Conservation (phyloP, 805 yeast species). For the Kluyveromyces nonfermentans region DNA sequence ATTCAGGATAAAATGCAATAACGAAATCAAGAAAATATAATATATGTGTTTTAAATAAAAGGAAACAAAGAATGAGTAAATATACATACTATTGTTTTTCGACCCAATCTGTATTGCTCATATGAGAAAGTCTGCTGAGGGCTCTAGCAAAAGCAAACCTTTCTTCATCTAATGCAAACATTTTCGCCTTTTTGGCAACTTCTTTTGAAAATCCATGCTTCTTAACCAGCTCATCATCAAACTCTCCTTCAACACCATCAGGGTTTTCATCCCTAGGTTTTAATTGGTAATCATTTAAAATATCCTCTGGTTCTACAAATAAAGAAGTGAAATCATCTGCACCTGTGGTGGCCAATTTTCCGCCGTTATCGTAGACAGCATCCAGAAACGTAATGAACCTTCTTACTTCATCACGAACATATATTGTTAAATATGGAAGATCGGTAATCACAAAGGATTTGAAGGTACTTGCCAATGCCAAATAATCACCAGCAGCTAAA, state of each 20-base stretch:
- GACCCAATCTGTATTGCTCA: constrained; percentile 92
- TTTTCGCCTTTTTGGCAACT: constrained; percentile 57
- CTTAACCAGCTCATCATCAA: constrained; percentile 52
- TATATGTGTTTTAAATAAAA: constrained; percentile 2
- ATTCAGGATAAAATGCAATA: background rate
- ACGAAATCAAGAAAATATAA: background rate
- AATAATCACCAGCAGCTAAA: constrained; percentile 88
- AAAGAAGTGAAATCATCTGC: constrained; percentile 78
- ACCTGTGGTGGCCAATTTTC: constrained; percentile 80
- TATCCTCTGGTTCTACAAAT: constrained; percentile 72
- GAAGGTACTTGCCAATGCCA: constrained; percentile 69
- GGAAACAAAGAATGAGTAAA: constrained; percentile 2
- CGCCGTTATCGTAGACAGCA: constrained; percentile 89
- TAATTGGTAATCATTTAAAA: constrained; percentile 31
- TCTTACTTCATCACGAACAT: constrained; percentile 75
- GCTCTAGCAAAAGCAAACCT: constrained; percentile 96
- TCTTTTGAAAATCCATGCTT: constrained; percentile 70
- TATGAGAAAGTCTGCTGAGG: constrained; percentile 78
- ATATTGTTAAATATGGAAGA: constrained; percentile 73
- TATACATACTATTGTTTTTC: constrained; percentile 27
- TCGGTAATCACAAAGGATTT: constrained; percentile 82
- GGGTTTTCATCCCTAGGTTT: constrained; percentile 11
- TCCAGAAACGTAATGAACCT: constrained; percentile 91
- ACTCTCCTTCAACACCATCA: constrained; percentile 27
- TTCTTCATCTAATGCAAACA: constrained; percentile 91